Evolutionary conservation across 2,329 filamentous ascomycete species (phyloP).

Genomic region (Ophiocordyceps unilateralis): DNA sequence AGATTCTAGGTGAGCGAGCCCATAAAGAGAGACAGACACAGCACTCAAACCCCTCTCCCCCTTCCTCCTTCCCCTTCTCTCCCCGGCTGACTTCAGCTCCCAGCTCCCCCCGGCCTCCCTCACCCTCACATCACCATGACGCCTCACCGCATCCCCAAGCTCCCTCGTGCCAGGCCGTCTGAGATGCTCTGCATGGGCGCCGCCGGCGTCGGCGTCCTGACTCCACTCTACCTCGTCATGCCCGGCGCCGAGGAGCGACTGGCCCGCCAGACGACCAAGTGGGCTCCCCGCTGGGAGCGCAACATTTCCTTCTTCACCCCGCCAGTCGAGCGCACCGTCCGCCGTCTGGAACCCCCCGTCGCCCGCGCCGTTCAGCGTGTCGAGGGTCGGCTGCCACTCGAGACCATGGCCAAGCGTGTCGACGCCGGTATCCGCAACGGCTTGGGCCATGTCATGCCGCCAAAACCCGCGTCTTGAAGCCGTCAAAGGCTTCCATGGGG

Average conservation of each 20-base stretch:
- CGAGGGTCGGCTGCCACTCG: slow-evolving; percentile 29
- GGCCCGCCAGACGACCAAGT: slow-evolving; percentile 34
- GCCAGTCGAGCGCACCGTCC: slow-evolving; percentile 28
- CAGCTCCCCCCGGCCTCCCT: no score
- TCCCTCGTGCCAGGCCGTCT: slow-evolving; percentile 28
- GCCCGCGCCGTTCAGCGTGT: slow-evolving; percentile 26
- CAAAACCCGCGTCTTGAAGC: slow-evolving; percentile 6
- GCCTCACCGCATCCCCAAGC: slow-evolving; percentile 19
- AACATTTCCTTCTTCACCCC: slow-evolving; percentile 35
- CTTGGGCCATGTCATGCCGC: slow-evolving; percentile 20
- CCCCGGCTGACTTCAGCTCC: no score
- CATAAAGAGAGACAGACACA: no score
- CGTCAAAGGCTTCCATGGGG: background rate
- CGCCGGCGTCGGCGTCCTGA: slow-evolving; percentile 34
- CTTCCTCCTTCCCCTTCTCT: background rate
- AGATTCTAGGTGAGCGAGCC: no score
- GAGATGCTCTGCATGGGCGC: slow-evolving; percentile 36
- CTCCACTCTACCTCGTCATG: slow-evolving; percentile 39
- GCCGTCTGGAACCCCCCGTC: slow-evolving; percentile 30
- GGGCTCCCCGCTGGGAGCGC: slow-evolving; percentile 42
- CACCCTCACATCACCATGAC: slow-evolving; percentile 20
- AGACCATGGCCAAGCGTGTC: slow-evolving; percentile 30
- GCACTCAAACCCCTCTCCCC: background rate
- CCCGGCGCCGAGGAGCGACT: slow-evolving; percentile 38
- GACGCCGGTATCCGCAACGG: slow-evolving; percentile 29